Conservation (phyloP, 2,329 filamentous ascomycete species). For the Colletotrichum viniferum region DNA sequence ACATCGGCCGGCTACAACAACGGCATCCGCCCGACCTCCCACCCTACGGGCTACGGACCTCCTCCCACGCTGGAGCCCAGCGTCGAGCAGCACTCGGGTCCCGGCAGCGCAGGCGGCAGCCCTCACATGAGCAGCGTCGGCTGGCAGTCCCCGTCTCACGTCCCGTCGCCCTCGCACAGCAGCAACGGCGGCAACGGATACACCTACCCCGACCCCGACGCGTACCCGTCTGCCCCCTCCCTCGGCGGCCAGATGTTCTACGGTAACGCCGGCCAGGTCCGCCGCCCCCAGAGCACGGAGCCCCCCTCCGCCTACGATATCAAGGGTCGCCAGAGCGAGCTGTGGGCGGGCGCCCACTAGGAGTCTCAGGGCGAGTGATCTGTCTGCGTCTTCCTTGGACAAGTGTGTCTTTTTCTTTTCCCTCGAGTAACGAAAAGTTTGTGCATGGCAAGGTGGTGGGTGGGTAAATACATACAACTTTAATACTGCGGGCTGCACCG, state of each 20-base stretch:
- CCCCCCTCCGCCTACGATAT: constrained; percentile 65
- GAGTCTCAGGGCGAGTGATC: neutral
- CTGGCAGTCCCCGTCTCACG: constrained; percentile 86
- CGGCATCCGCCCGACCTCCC: constrained; percentile 76
- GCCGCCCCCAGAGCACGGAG: constrained; percentile 78
- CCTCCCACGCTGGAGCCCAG: constrained; percentile 86
- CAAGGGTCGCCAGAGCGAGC: constrained; percentile 60
- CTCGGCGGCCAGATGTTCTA: constrained; percentile 76
- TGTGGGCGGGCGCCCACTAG: constrained; percentile 57
- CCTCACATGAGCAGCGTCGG: constrained; percentile 83
- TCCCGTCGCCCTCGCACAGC: constrained; percentile 72
- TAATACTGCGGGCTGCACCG: constrained; percentile 20
- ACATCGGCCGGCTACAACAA: constrained; percentile 64
- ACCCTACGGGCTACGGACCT: constrained; percentile 82
- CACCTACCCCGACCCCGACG: constrained; percentile 84
- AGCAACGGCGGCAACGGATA: constrained; percentile 62
- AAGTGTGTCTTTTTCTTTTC: neutral
- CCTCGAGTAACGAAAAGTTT: constrained; percentile 11
- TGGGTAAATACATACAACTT: constrained; percentile 24
- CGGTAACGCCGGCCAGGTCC: constrained; percentile 65
- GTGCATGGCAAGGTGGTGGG: constrained; percentile 19
- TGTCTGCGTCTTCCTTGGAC: neutral
- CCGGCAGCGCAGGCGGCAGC: constrained; percentile 77
- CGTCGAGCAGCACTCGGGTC: constrained; percentile 73
- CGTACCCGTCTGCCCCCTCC: constrained; percentile 61